Percentiles rank a stretch among this genome's conserved stretches.
phyloP scores from a whole-genome alignment of 202 grass and related monocot species.

The Carex arenaria region DNA sequence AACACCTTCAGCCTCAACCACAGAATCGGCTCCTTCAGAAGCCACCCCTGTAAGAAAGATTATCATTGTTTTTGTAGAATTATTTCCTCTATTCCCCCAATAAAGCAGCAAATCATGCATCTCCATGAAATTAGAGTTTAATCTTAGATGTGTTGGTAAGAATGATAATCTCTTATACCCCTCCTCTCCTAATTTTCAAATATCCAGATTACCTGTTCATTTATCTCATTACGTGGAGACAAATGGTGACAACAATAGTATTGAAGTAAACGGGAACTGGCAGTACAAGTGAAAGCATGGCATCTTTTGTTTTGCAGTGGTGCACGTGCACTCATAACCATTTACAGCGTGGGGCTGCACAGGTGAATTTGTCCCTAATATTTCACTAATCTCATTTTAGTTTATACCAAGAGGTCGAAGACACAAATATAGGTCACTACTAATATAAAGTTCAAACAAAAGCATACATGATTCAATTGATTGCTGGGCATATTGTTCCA shows the following conservation, averaged over 20 bases:
- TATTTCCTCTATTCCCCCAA: not conserved
- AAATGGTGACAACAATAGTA: not conserved
- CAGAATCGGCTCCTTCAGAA: conserved; percentile 67
- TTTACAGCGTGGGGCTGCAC: not conserved
- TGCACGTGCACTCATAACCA: not conserved
- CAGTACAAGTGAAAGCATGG: not conserved
- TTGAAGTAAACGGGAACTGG: no score
- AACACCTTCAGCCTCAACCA: conserved; percentile 71
- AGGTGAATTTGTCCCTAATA: not conserved
- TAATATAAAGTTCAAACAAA: conserved; percentile 12
- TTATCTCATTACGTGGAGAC: not conserved
- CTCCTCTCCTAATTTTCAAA: not conserved
- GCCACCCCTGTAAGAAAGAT: conserved; percentile 57
- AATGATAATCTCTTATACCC: not conserved
- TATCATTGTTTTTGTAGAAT: conserved; percentile 1
- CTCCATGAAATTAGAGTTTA: conserved; percentile 9
- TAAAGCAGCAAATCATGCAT: not conserved
- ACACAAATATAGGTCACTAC: not conserved
- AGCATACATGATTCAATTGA: conserved; percentile 70
- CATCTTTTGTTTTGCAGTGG: not conserved
- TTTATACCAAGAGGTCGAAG: not conserved
- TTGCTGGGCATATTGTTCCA: conserved; percentile 70
- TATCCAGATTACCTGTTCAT: not conserved
- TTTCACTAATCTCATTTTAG: not conserved
- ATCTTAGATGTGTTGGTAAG: not conserved